These are phyloP conservation scores for Daldinia sp. DNA, from an alignment of 2,329 filamentous ascomycete genomes.

Conservation along the genomic window DNA sequence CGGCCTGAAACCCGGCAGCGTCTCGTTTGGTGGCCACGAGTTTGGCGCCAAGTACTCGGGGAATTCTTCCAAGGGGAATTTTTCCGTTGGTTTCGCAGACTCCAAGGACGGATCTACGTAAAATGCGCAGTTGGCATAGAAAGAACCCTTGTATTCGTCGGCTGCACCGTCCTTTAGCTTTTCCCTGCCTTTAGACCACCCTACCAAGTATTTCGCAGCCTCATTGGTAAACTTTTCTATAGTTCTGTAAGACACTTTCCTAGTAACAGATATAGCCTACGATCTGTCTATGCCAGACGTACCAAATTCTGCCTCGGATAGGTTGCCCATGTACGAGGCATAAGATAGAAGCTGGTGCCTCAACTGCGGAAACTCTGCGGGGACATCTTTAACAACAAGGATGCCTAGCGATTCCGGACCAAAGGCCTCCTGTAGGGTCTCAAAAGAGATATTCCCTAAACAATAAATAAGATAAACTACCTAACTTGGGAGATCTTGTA, in stretches of 20 bases:
- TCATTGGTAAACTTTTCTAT: conserved; percentile 68
- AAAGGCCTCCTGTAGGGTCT: conserved; percentile 81
- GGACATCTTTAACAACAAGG: conserved; percentile 89
- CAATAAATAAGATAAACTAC: conserved; percentile 12
- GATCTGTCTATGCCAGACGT: conserved; percentile 46
- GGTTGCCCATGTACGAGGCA: conserved; percentile 87
- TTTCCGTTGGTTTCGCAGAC: conserved; percentile 69
- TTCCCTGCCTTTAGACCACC: conserved; percentile 87
- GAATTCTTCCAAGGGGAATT: conserved; percentile 72
- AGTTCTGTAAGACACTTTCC: conserved; percentile 19
- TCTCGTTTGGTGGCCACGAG: conserved; percentile 80
- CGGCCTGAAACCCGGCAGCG: conserved; percentile 80
- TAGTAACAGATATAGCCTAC: neutral
- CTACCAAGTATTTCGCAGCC: conserved; percentile 73
- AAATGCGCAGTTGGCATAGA: conserved; percentile 86
- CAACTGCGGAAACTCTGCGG: conserved; percentile 76
- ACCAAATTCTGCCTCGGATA: conserved; percentile 79
- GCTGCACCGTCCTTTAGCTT: conserved; percentile 81
- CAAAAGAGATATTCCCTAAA: conserved; percentile 74
- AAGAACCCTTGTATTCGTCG: conserved; percentile 85
- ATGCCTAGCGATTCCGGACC: conserved; percentile 92
- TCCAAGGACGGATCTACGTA: conserved; percentile 74
- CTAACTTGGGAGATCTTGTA: neutral
- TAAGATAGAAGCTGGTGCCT: conserved; percentile 83
- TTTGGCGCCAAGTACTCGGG: conserved; percentile 92